phyloP scores from a whole-genome alignment of 306 rosid species.

The Mucuna pruriens region DNA sequence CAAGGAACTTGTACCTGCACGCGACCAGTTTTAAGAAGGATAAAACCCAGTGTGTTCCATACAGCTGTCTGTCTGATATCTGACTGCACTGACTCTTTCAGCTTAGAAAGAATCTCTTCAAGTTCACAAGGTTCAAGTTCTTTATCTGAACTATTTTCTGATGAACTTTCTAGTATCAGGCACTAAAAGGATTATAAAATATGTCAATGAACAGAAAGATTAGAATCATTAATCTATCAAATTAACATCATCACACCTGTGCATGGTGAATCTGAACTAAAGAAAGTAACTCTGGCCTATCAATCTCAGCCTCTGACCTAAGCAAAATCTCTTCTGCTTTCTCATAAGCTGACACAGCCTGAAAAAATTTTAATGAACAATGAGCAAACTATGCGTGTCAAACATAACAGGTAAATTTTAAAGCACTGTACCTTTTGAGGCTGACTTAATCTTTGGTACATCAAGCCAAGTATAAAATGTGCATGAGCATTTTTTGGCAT shows the following conservation, averaged over 20 bases:
- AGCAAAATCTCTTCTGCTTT: constrained; percentile 89
- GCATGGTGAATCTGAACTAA: constrained; percentile 95
- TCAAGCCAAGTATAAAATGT: constrained; percentile 91
- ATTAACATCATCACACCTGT: constrained; percentile 64
- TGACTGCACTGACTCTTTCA: constrained; percentile 72
- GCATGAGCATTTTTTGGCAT: constrained; percentile 99
- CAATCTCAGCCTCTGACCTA: constrained; percentile 75
- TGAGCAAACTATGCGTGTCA: constrained; percentile 9
- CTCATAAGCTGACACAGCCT: constrained; percentile 87
- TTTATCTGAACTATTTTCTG: constrained; percentile 70
- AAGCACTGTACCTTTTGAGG: constrained; percentile 70
- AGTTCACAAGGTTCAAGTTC: constrained; percentile 89
- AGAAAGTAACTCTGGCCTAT: constrained; percentile 84
- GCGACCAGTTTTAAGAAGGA: constrained; percentile 86
- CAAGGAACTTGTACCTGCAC: constrained; percentile 61
- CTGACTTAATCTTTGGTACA: constrained; percentile 95
- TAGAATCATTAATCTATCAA: constrained; percentile 34
- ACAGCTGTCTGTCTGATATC: constrained; percentile 92
- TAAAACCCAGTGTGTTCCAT: constrained; percentile 91
- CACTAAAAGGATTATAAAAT: constrained; percentile 66
- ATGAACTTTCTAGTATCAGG: constrained; percentile 76
- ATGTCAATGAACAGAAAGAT: constrained; percentile 47
- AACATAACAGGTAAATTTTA: constrained; percentile 19
- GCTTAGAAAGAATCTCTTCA: constrained; percentile 75
- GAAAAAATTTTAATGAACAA: constrained; percentile 24